Evolutionary conservation across 352 stramenopile species (phyloP), one percentile per base, ranked within the genome.

Genomic region (Globisporangium cylindrosporum): DNA sequence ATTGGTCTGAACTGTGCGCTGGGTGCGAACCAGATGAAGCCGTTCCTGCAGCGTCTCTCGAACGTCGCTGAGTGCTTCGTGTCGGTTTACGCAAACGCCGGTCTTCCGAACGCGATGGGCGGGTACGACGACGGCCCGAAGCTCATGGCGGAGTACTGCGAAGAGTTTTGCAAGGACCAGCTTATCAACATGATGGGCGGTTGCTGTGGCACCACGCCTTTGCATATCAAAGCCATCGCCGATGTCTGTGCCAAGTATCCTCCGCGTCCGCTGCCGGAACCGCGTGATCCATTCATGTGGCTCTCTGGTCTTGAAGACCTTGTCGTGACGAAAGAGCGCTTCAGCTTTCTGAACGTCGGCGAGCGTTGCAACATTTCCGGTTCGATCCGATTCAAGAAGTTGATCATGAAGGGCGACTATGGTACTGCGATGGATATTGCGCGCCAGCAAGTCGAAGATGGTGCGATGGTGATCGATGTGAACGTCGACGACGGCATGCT

Each of bases 401-500:
- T 99, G 24, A 98, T 99, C 75, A 91, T 98, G 82, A 89, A 90
- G 51, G 94, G 95, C 25, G 91, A 99, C 71, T 99, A 98, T 74
- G 89, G 73, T 62, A 91, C 91, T 67, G 94, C 94, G 24, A 98
- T 99, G 95, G 95, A 98, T 61, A 97, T 99, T 73, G 96, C 96
- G 4, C 97, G 97, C 68, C 87, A 98, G 66, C 96, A 99, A 74
- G 95, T 99, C 7, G 97, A 98, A 67, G 97, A 98, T 72, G 97
- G 97, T 59, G 97, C 97, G 27, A 97, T 98, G 86, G 95, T 99
- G 10, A 97, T 99, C 74, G 95, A 99, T 77, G 97, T 99, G 69
- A 99, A 99, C 78, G 93, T 99, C n/a, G 97, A 99, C 73, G 97
- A 99, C 73, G 97, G 97, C 69, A 97, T 99, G 81, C 76, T 99